Evolutionary conservation across 371 early-diverging fungal species (phyloP), one percentile per base, ranked within the genome.

Genomic region (Haplosporangium sp.): DNA sequence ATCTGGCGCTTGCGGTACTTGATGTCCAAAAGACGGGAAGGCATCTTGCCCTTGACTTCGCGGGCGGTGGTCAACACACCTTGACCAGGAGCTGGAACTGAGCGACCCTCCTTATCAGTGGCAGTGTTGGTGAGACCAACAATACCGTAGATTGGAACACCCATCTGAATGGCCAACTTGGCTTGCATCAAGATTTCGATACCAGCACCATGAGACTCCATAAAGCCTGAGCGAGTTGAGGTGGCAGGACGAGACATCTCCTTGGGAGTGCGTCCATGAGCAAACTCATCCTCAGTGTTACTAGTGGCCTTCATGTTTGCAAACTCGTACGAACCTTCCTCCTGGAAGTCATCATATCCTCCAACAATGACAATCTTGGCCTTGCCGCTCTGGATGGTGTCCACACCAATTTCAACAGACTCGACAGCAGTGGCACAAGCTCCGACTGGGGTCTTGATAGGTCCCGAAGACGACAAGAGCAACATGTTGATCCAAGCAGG

Each of bases 401-500:
- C 97, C 35, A 95, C 93, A 67, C 95, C 98, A 69, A 97, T 89
- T 72, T 97, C 97, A 20, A 98, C 92, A 2, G 96, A 96, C 69
- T 96, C 92, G 71, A 94, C 95, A 63, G 96, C 94, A 6, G 97
- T 97, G 17, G 97, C 97, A 83, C 97, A 98, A 50, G 97, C 97
- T 68, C 96, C 96, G 61, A 95, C 96, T 8, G 97, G 97, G 4
- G 96, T 94, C 91, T 96, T 96, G 87, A 98, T 96, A n/a, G 97
- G 97, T 58, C 98, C 98, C 6, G 96, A 94, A 0, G 97, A 91
- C 17, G 97, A 96, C 19, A 98, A 87, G 65, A 98, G 85, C 73
- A 98, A 90, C 94, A 97, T 90, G 90, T 98, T 98, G 83, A 97
- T 89, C 98, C 98, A 98, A 60, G 97, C 98, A 58, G 97, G 92